phyloP scores from a whole-genome alignment of 2,329 filamentous ascomycete genomes.

The Colletotrichum viniferum region DNA sequence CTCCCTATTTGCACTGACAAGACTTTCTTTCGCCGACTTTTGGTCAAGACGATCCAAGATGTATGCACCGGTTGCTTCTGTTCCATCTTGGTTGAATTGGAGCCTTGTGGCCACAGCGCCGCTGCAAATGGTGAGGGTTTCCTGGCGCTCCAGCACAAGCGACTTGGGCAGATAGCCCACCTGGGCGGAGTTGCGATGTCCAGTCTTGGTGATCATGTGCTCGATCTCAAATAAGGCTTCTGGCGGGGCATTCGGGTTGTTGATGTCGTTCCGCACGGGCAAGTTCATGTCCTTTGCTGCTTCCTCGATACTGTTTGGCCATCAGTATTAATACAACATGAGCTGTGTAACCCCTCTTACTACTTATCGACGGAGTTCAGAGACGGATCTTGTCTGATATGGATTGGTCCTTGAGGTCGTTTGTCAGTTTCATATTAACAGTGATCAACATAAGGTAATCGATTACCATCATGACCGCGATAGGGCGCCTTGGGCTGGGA shows the following conservation, averaged over 20 bases:
- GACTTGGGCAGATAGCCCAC: slow-evolving; percentile 30
- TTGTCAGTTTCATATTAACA: no score
- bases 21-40: slow-evolving; percentile 9
- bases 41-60: slow-evolving; percentile 15
- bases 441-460: accelerated
- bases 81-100: slow-evolving; percentile 22
- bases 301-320: slow-evolving; percentile 24
- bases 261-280: slow-evolving; percentile 27
- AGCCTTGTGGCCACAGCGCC: slow-evolving; percentile 31
- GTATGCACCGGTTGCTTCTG: slow-evolving; percentile 28
- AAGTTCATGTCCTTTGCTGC: slow-evolving; percentile 30
- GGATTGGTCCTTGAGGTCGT: slow-evolving; percentile 17
- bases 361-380: slow-evolving; percentile 21
- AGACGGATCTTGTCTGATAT: slow-evolving; percentile 12
- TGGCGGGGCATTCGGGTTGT: slow-evolving; percentile 29
- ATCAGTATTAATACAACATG: background rate
- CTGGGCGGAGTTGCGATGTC: slow-evolving; percentile 28
- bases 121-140: slow-evolving; percentile 33
- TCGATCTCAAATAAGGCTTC: slow-evolving; percentile 33
- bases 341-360: background rate
- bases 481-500: slow-evolving; percentile 13
- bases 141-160: slow-evolving; percentile 22
- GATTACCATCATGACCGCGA: slow-evolving; percentile 29
- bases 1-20: slow-evolving; percentile 30
- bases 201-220: slow-evolving; percentile 27